Conservation (phyloP, 2,329 filamentous ascomycete genomes). For the Venturia asperata region DNA sequence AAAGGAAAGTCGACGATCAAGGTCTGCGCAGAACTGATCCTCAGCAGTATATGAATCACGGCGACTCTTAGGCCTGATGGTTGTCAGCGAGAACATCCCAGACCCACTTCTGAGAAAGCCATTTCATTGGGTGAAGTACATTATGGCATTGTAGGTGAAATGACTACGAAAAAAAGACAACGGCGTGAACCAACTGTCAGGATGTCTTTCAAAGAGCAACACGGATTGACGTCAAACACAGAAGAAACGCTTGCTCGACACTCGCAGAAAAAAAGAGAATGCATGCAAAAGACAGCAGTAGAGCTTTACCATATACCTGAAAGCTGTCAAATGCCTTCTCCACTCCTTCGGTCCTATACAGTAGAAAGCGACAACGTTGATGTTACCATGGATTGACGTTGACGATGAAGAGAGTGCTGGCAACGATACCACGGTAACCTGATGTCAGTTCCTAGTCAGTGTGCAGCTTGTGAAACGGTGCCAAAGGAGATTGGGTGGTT, state of each 20-base stretch:
- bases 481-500: background rate
- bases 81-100: background rate
- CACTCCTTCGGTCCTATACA: background rate
- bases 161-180: background rate
- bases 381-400: background rate
- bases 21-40: conserved; percentile 14
- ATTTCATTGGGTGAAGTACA: background rate
- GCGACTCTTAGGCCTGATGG: conserved; percentile 1
- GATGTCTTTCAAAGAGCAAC: background rate
- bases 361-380: background rate
- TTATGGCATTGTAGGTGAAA: conserved; percentile 11
- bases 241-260: background rate
- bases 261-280: background rate
- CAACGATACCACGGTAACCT: background rate
- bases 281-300: background rate
- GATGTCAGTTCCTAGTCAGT: background rate
- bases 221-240: background rate
- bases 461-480: background rate
- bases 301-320: conserved; percentile 2
- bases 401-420: background rate
- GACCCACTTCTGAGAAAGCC: background rate
- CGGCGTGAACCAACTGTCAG: background rate
- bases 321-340: background rate
- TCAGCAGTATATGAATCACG: conserved; percentile 10
- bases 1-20: conserved; percentile 2